Conservation (phyloP, 2,329 filamentous ascomycete species). For the Colletotrichum tamarilloi region DNA sequence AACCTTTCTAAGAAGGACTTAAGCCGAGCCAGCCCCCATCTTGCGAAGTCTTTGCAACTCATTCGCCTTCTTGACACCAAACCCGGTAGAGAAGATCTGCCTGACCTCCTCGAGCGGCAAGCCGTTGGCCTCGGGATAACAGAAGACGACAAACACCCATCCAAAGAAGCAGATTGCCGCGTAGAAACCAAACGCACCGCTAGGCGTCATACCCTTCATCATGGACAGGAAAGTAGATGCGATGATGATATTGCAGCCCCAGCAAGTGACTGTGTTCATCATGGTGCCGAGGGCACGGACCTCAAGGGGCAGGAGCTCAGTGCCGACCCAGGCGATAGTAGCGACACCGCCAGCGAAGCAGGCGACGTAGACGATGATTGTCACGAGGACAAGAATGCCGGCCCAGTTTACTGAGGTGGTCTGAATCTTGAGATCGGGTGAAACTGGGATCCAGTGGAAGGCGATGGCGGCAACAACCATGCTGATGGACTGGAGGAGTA, state of each 20-base stretch:
- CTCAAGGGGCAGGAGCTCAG: conserved; percentile 59
- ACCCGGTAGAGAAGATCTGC: conserved; percentile 60
- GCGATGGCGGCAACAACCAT: conserved; percentile 55
- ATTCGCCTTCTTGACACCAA: conserved; percentile 55
- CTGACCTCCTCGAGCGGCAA: conserved; percentile 66
- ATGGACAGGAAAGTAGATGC: conserved; percentile 60
- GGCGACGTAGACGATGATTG: conserved; percentile 58
- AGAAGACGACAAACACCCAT: conserved; percentile 59
- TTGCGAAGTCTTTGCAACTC: conserved; percentile 49
- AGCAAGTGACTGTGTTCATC: conserved; percentile 59
- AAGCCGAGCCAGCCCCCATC: not conserved
- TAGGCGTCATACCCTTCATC: conserved; percentile 60
- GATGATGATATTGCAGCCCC: conserved; percentile 62
- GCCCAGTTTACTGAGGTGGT: conserved; percentile 45
- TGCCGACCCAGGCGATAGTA: conserved; percentile 59
- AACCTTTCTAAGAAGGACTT: not conserved
- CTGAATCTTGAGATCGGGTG: conserved; percentile 52
- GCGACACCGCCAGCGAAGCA: conserved; percentile 59
- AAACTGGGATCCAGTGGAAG: conserved; percentile 58
- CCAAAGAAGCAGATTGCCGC: conserved; percentile 60
- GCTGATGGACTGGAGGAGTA: conserved; percentile 50
- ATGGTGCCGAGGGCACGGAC: conserved; percentile 60
- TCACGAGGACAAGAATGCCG: conserved; percentile 50
- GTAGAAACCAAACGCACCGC: conserved; percentile 64
- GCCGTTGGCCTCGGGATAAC: conserved; percentile 65